phyloP scores from a whole-genome alignment of 331 rosid genomes.

The Spiraea crenata region DNA sequence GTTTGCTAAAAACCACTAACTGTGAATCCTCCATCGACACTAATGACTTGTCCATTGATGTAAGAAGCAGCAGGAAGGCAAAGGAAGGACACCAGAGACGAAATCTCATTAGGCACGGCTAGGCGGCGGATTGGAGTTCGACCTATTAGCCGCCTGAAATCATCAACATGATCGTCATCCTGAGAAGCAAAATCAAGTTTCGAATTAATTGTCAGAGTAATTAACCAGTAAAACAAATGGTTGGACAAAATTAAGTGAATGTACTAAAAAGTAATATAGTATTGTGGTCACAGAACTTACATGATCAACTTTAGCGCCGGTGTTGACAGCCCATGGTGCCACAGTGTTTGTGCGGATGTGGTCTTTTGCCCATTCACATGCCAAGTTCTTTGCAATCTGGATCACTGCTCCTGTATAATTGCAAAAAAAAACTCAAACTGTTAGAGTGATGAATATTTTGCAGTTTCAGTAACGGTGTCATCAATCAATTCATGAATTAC shows the following conservation, averaged over 20 bases:
- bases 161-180: neutral
- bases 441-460: too few species aligned
- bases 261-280: too few species aligned
- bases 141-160: neutral
- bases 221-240: too few species aligned
- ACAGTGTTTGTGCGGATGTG: slow-evolving; percentile 59
- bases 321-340: slow-evolving; percentile 59
- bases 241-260: too few species aligned
- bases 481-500: slow-evolving; percentile 11
- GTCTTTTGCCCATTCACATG: slow-evolving; percentile 76
- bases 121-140: slow-evolving; percentile 17
- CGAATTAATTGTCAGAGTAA: neutral
- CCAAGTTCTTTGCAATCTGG: slow-evolving; percentile 60
- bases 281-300: too few species aligned
- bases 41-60: slow-evolving; percentile 50
- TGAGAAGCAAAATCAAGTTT: neutral
- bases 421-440: neutral
- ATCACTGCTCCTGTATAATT: slow-evolving; percentile 54
- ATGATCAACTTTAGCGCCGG: slow-evolving; percentile 19
- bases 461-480: too few species aligned
- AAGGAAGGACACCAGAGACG: slow-evolving; percentile 57
- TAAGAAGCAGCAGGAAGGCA: slow-evolving; percentile 69
- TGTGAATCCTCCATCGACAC: slow-evolving; percentile 46
- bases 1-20: slow-evolving; percentile 10
- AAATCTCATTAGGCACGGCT: slow-evolving; percentile 30